Base-by-base conservation (phyloP, 176 grass and related monocot genomes). In the Pharus latifolius region DNA sequence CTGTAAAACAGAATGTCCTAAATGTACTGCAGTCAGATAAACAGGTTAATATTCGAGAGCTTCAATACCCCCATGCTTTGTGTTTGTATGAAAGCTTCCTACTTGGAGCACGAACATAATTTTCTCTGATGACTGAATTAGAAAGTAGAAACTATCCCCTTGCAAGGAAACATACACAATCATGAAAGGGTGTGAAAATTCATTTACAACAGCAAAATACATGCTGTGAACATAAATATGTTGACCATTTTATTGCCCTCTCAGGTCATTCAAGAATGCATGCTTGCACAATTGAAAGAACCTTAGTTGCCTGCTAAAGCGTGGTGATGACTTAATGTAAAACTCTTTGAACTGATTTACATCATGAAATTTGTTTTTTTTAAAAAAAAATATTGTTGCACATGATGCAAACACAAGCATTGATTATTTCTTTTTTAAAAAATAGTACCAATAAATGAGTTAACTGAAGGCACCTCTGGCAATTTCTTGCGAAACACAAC, bases 401-500 rank as follows among this genome's bases (percentile, higher is more conserved):
- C 46, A 19, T 49, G 31, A 63, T 30, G 49, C 10, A 49, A 49
- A 33, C 33, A 20, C 1, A 40, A 19, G 19, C 11, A 0, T 16
- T 78, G 65, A 6, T 5, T 3, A n/a, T n/a, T n/a, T n/a, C n/a
- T n/a, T n/a, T n/a, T n/a, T 9, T 14, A 26, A 49, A 23, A 88
- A 5, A 20, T 63, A 56, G 49, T 24, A 63, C 5, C 30, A 41
- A 73, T 34, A 33, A 37, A 75, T 15, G 34, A 59, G 56, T 41
- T 17, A 27, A 72, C 34, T 59, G 41, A 41, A 41, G 13, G 46
- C 42, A 99, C 96, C 96, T 99, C 87, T 28, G 90, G 96, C 40
- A 99, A 77, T 78, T 99, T 99, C 79, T 91, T 90, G 80, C 84
- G 89, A 76, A 99, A 99, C 47, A 91, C 80, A 67, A 99, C 90